Percentiles rank a stretch among this genome's conserved stretches.
Evolutionary conservation across 495 filamentous ascomycete genomes (phyloP).

Genomic region (Gamarada debralockiae): DNA sequence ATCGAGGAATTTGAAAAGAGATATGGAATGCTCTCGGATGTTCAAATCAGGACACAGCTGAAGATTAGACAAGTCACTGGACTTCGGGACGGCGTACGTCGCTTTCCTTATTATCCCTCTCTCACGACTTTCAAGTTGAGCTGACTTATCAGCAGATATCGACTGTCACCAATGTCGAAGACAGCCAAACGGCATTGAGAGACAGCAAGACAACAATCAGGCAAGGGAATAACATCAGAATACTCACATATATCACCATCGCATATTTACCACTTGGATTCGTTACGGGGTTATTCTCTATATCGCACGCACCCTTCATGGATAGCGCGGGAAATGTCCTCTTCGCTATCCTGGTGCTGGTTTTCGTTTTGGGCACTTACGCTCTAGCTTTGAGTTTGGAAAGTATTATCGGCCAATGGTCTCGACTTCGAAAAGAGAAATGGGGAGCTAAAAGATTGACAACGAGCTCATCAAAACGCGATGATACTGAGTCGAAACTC

Average conservation of each 20-base stretch:
- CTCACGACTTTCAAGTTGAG: no score
- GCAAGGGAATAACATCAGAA: conserved; percentile 22
- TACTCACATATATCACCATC: conserved; percentile 26
- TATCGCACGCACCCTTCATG: not conserved
- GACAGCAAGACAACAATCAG: conserved; percentile 20
- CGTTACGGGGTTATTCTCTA: conserved; percentile 11
- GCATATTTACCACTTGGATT: conserved; percentile 23
- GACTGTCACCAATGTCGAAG: conserved; percentile 10
- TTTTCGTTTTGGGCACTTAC: conserved; percentile 6
- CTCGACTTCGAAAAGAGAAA: not conserved
- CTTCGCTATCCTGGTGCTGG: not conserved
- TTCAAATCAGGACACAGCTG: conserved; percentile 14
- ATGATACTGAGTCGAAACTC: no score
- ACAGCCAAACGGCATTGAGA: conserved; percentile 9
- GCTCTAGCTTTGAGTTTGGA: conserved; percentile 8
- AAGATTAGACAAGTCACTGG: conserved; percentile 18
- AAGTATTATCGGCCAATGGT: not conserved
- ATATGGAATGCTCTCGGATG: conserved; percentile 6
- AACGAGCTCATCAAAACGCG: no score
- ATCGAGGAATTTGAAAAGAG: conserved; percentile 22
- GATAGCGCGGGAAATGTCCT: conserved; percentile 3
- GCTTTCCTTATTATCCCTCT: no score
- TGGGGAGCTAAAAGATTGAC: not conserved
- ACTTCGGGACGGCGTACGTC: conserved; percentile 19
- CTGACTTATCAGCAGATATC: conserved; percentile 8